Conservation (phyloP, 495 filamentous ascomycete species). For the Penicillium pancosmium region DNA sequence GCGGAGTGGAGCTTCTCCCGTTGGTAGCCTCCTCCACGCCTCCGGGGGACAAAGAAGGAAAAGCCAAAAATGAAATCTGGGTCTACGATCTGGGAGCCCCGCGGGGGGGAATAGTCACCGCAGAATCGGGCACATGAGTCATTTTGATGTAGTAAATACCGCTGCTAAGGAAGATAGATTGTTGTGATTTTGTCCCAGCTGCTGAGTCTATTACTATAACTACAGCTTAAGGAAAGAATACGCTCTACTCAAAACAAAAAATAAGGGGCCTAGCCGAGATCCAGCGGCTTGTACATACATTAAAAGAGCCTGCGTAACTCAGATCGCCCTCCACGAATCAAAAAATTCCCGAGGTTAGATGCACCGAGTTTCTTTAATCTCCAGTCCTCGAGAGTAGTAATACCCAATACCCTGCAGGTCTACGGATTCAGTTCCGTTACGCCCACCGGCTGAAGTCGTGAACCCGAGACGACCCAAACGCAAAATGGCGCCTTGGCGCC, state of each 20-base stretch:
- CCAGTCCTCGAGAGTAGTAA: neutral
- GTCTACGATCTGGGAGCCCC: neutral
- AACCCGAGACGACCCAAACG: neutral
- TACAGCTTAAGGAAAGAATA: neutral
- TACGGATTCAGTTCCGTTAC: neutral
- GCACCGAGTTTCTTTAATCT: neutral
- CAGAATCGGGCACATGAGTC: neutral
- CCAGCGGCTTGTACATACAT: neutral
- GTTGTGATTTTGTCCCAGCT: neutral
- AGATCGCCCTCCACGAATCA: constrained; percentile 1
- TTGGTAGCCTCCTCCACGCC: neutral
- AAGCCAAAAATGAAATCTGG: constrained; percentile 1
- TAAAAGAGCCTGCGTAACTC: neutral
- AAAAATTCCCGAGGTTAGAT: neutral
- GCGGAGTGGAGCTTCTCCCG: constrained; percentile 4
- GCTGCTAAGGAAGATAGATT: neutral
- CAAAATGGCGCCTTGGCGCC: constrained; percentile 6
- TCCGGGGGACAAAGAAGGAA: constrained; percentile 1
- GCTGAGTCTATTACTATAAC: neutral
- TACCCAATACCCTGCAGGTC: neutral
- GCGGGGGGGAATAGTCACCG: neutral
- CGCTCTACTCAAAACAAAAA: neutral
- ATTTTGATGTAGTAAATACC: neutral
- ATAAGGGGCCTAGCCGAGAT: neutral
- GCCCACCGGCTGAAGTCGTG: neutral